Percentiles rank a stretch among this genome's conserved stretches.
These are phyloP conservation scores for Scleromitrula shiraiana DNA, from an alignment of 2,329 filamentous ascomycete genomes.

Conservation along the genomic window DNA sequence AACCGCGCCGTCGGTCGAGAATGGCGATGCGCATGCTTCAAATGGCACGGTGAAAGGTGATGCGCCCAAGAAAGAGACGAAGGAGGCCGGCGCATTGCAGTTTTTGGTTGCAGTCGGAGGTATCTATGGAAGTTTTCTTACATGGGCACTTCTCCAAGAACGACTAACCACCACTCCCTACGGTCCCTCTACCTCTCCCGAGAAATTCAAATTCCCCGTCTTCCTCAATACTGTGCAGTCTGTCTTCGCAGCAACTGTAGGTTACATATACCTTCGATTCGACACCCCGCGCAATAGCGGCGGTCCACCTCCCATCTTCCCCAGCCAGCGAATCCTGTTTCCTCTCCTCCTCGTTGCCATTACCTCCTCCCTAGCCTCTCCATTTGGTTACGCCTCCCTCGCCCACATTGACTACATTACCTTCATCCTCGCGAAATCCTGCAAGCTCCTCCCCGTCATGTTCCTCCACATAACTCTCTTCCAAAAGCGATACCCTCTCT, in stretches of 20 bases:
- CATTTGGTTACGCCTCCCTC: conserved; percentile 88
- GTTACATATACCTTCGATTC: conserved; percentile 68
- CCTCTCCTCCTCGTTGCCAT: conserved; percentile 80
- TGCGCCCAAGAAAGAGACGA: conserved; percentile 22
- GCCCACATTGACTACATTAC: conserved; percentile 97
- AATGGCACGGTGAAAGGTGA: conserved; percentile 22
- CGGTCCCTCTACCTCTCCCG: conserved; percentile 50
- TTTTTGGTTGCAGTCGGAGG: conserved; percentile 82
- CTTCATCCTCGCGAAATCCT: conserved; percentile 93
- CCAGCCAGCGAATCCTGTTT: conserved; percentile 62
- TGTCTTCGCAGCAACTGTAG: conserved; percentile 73
- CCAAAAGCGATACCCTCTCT: conserved; percentile 78
- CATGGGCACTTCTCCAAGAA: conserved; percentile 95
- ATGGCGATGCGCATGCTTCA: conserved; percentile 23
- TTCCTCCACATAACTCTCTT: conserved; percentile 90
- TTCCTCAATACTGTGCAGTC: conserved; percentile 97
- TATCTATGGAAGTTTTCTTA: conserved; percentile 94
- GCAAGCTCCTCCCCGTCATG: conserved; percentile 99
- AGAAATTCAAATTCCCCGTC: conserved; percentile 87
- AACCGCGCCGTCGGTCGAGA: conserved; percentile 11
- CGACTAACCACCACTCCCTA: conserved; percentile 92
- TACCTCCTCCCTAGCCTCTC: conserved; percentile 82
- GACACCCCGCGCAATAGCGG: conserved; percentile 47
- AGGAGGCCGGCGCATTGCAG: conserved; percentile 60
- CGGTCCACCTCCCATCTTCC: conserved; percentile 62